phyloP scores from a whole-genome alignment of 129 eudicot genomes.

The Pittosporum tobira region DNA sequence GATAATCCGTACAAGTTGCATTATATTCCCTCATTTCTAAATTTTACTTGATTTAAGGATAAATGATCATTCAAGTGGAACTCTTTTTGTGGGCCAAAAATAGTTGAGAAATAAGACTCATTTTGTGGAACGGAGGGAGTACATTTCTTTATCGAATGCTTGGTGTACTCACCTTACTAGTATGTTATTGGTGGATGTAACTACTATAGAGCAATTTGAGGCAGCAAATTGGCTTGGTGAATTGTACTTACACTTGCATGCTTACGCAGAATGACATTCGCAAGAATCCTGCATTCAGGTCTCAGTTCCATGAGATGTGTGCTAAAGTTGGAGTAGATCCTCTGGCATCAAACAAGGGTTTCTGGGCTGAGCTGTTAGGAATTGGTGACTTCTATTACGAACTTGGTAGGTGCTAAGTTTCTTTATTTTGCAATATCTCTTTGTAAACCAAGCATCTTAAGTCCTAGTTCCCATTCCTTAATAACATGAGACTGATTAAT shows the following conservation, averaged over 20 bases:
- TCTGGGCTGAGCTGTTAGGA: slow-evolving; percentile 96
- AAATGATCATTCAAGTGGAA: too few relatives aligned
- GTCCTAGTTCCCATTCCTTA: neutral
- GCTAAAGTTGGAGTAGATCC: slow-evolving; percentile 99
- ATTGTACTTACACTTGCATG: slow-evolving; percentile 6
- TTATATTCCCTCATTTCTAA: too few relatives aligned
- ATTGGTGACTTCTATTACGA: slow-evolving; percentile 98
- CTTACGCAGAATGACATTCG: slow-evolving; percentile 83
- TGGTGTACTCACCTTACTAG: neutral
- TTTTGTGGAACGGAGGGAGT: too few relatives aligned
- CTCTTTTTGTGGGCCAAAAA: too few relatives aligned
- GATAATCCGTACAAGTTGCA: too few relatives aligned
- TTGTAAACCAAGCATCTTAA: neutral
- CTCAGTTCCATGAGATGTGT: slow-evolving; percentile 99
- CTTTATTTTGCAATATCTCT: neutral
- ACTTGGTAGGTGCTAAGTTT: slow-evolving; percentile 57
- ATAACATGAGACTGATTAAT: neutral
- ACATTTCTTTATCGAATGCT: too few relatives aligned
- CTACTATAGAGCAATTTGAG: neutral
- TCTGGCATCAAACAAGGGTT: slow-evolving; percentile 90
- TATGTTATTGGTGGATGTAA: neutral
- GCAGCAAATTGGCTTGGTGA: neutral
- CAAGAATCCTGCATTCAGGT: slow-evolving; percentile 84
- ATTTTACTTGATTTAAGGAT: too few relatives aligned
- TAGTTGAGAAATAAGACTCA: too few relatives aligned